Evolutionary conservation across 345 rosid species (phyloP), one percentile per base, ranked within the genome.

Genomic region (Arabis hirsuta): DNA sequence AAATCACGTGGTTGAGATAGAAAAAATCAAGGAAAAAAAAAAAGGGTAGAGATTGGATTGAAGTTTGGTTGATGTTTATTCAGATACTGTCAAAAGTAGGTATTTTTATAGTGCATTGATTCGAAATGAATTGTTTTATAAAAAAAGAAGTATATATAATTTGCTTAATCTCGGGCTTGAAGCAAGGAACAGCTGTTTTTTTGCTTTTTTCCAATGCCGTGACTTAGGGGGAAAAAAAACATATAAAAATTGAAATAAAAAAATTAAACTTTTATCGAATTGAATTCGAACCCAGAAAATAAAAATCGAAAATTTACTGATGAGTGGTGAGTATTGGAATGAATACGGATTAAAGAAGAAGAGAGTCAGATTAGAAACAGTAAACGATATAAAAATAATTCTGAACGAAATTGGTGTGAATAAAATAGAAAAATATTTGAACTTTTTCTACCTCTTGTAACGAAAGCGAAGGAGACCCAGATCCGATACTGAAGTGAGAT

Each of bases 381-480:
- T 65, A 61, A 2, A 71, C 3, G 34, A 9, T 9, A 14, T 44
- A 0, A 36, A 10, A 6, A 12, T 11, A 24, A 24, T 5, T 20
- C 32, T 13, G 54, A 73, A 45, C 42, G 61, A 77, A 22, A 54
- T 3, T 16, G 41, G 47, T 46, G 67, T 52, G 46, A 65, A 20
- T 38, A 59, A 60, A 51, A 65, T 44, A 69, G 55, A 32, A 55
- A 59, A 44, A 11, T 3, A 55, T 7, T 55, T 42, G 61, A 71
- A 58, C 8, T 7, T 3, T 42, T 8, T 16, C 6, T 74, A 79
- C 84, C 86, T 22, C 24, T 79, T 77, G 46, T 36, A 63, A 73
- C 68, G 64, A 54, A 81, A 79, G 72, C 45, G 45, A 82, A 78
- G 83, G 81, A 44, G 69, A 38, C 78, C 55, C 77, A 80, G 84